Evolutionary conservation across 495 filamentous ascomycete genomes (phyloP), one percentile per base, ranked within the genome.

Genomic region (Aspergillus biplanus): DNA sequence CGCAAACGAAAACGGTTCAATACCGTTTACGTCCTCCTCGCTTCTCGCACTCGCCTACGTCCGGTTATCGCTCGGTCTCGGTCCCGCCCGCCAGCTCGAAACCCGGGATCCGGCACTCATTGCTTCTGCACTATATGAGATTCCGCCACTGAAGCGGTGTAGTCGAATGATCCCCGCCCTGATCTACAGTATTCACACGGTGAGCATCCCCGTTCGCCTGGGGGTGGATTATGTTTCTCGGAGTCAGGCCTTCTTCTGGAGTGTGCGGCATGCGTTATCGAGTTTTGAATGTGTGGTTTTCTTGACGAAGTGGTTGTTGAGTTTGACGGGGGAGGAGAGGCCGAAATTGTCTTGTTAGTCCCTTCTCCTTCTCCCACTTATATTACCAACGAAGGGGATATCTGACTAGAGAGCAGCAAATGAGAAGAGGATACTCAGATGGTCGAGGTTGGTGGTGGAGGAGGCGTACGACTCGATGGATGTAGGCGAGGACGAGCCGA

Each of bases 391-490:
- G 4, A 6, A 11, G 4, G 39, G 39, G 4, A 3, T 44, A 4
- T 11, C 39, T 44, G 8, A 44, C 39, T 44, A 11, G 3, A 47
- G 1, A 2, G 3, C 15, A 58, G 56, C 56, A 0, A 58, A 58
- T 31, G 56, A 58, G 31, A 58, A 58, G 31, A 35, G 56, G 8
- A 58, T 58, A 12, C 15, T 47, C 31, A 35, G 39, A 0, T 58
- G 56, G 56, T 27, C 56, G 9, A 18, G 56, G 2, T 32, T 58
- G 1, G 37, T 58, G 6, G 56, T 58, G 5, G 56, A 58, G n/a
- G 56, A 58, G 33, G 56, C 56, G 2, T 48, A 58, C 33, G 56
- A 58, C 32, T 58, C 56, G 7, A 58, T 58, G 42, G 56, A 58
- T 39, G 11, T 47, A 1, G 56, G 6, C 11, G 35, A 58, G 2